phyloP scores from a whole-genome alignment of 371 early-diverging fungal genomes.

The Capillidium heterosporum region DNA sequence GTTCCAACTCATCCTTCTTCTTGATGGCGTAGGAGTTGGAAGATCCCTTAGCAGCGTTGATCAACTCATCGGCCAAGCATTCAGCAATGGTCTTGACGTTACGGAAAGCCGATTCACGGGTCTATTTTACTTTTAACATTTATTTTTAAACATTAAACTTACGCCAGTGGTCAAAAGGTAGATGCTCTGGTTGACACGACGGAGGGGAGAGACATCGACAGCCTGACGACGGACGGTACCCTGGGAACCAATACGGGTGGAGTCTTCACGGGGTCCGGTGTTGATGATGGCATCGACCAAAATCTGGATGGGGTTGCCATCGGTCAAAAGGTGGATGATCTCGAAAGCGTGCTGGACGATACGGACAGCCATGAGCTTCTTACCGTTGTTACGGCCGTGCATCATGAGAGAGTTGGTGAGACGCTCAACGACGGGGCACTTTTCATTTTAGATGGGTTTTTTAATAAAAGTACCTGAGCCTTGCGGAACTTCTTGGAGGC shows the following conservation, averaged over 20 bases:
- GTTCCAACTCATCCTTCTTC: slow-evolving; percentile 99
- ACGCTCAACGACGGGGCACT: slow-evolving; percentile 99
- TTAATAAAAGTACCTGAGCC: slow-evolving; percentile 50
- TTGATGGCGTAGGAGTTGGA: slow-evolving; percentile 99
- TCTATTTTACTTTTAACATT: slow-evolving; percentile 9
- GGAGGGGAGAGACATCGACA: slow-evolving; percentile 99
- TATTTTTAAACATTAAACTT: slow-evolving; percentile 18
- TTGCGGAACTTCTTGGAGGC: slow-evolving; percentile 96
- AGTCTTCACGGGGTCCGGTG: slow-evolving; percentile 99
- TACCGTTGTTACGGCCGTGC: slow-evolving; percentile 99
- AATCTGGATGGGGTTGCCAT: slow-evolving; percentile 98
- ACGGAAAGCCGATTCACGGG: slow-evolving; percentile 54
- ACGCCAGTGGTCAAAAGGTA: slow-evolving; percentile 90
- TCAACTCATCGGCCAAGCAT: slow-evolving; percentile 99
- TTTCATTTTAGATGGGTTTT: slow-evolving; percentile 4
- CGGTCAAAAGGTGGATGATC: slow-evolving; percentile 97
- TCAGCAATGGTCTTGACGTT: slow-evolving; percentile 98
- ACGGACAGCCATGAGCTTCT: slow-evolving; percentile 98
- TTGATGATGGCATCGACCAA: slow-evolving; percentile 99
- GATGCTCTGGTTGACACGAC: slow-evolving; percentile 98
- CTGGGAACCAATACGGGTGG: slow-evolving; percentile 98
- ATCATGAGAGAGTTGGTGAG: slow-evolving; percentile 99
- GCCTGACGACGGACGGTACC: slow-evolving; percentile 99
- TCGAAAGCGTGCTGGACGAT: slow-evolving; percentile 99
- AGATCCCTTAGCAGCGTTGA: slow-evolving; percentile 97